Evolutionary conservation across 805 yeast genomes (phyloP).

Genomic region (Metschnikowia dekortorum): DNA sequence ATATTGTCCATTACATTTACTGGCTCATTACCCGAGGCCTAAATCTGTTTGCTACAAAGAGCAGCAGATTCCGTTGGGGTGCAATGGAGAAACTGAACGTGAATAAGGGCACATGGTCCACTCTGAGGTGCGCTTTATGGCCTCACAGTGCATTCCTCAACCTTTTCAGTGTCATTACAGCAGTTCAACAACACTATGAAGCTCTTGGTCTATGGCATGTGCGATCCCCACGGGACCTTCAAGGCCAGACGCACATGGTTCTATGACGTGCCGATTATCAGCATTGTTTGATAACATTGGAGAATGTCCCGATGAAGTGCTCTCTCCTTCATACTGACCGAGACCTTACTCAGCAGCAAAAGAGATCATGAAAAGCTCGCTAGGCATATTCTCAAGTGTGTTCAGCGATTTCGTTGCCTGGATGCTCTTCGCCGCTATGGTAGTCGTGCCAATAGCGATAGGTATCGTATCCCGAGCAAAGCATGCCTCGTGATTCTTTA

Average conservation of each 20-base stretch:
- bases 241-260: conserved; percentile 1
- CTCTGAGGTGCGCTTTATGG: conserved; percentile 5
- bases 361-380: neutral
- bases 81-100: too few relatives aligned
- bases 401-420: conserved; percentile 9
- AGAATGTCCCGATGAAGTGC: conserved; percentile 10
- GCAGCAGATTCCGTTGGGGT: too few relatives aligned
- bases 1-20: too few relatives aligned
- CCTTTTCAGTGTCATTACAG: neutral
- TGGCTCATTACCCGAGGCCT: too few relatives aligned
- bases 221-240: conserved; percentile 2
- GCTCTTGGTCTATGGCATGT: conserved; percentile 10
- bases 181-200: conserved; percentile 11
- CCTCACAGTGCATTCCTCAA: conserved; percentile 9
- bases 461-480: neutral
- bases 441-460: conserved; percentile 10
- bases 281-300: conserved; percentile 5
- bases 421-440: conserved; percentile 10
- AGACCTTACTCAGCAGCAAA: neutral
- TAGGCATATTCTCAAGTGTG: conserved; percentile 2
- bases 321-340: conserved; percentile 4
- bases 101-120: neutral
- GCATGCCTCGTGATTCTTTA: neutral
- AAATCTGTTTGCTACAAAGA: too few relatives aligned
- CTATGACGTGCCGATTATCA: conserved; percentile 6